These are phyloP conservation scores for Naegleria fowleri DNA, from an alignment of 208 protist species.

Conservation along the genomic window DNA sequence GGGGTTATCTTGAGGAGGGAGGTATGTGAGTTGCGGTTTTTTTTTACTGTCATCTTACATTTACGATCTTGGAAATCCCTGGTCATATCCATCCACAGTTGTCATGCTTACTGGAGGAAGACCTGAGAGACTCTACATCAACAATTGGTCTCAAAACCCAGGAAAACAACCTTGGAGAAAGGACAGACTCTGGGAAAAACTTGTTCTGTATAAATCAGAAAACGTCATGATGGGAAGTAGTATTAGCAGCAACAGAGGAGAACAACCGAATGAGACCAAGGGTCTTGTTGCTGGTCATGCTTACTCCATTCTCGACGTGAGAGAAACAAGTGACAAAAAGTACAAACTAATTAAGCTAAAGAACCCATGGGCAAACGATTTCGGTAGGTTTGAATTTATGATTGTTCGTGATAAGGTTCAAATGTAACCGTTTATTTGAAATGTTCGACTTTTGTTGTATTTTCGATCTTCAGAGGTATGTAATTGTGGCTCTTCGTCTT, in stretches of 20 bases:
- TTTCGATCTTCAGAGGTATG: neutral
- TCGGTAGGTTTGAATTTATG: neutral
- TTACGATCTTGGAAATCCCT: neutral
- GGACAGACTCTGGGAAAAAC: neutral
- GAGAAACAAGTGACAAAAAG: neutral
- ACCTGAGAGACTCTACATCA: neutral
- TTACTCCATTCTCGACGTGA: conserved; percentile 2
- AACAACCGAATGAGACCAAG: neutral
- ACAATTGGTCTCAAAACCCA: neutral
- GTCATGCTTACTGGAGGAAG: neutral
- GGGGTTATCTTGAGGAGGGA: conserved; percentile 21
- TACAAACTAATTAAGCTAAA: neutral
- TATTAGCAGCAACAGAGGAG: neutral
- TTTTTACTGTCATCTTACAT: neutral
- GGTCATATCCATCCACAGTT: neutral
- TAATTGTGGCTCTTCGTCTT: neutral
- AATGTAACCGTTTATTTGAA: neutral
- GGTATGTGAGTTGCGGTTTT: neutral
- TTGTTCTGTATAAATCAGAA: neutral
- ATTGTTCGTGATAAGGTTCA: neutral
- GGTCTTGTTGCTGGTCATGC: conserved; percentile 19
- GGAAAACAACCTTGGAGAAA: neutral
- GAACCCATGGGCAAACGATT: conserved; percentile 9
- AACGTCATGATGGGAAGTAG: neutral
- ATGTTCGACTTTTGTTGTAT: neutral